These are phyloP conservation scores for Dendrobium huoshanense DNA, from an alignment of 106 monocot species.

Conservation along the genomic window DNA sequence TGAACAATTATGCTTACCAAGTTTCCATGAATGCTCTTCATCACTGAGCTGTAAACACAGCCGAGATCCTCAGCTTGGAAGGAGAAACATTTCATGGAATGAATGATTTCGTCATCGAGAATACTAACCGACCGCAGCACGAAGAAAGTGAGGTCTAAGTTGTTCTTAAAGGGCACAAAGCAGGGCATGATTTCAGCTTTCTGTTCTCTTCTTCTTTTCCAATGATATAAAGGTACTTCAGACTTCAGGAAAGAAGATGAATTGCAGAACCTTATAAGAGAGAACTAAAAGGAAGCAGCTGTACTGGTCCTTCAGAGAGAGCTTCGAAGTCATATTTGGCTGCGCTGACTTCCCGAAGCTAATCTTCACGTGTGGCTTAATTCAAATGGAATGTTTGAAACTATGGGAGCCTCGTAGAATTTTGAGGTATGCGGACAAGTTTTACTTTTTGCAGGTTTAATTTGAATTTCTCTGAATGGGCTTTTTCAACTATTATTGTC, in stretches of 20 bases:
- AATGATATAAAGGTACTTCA: background rate
- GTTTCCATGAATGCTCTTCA: constrained; percentile 39
- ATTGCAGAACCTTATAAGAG: background rate
- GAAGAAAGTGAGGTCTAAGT: constrained; percentile 26
- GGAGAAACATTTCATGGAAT: constrained; percentile 29
- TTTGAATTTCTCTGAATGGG: too few relatives aligned
- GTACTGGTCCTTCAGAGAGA: background rate
- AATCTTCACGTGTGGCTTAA: background rate
- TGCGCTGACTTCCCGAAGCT: background rate
- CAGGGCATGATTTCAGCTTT: constrained; percentile 24
- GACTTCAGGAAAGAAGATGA: background rate
- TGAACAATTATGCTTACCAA: constrained; percentile 9
- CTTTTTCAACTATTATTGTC: too few relatives aligned
- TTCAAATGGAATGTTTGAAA: background rate
- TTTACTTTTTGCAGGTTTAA: too few relatives aligned
- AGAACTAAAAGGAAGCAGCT: background rate
- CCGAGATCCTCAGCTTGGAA: constrained; percentile 30
- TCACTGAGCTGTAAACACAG: constrained; percentile 22
- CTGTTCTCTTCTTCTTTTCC: background rate
- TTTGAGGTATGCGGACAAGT: background rate
- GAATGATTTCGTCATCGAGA: constrained; percentile 28
- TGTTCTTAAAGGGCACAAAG: constrained; percentile 28
- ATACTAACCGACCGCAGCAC: constrained; percentile 12
- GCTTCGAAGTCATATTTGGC: background rate
- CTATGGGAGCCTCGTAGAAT: background rate